Evolutionary conservation across 108 stramenopile species (phyloP), one percentile per base, ranked within the genome.

Genomic region (Fragilaria crotonensis): DNA sequence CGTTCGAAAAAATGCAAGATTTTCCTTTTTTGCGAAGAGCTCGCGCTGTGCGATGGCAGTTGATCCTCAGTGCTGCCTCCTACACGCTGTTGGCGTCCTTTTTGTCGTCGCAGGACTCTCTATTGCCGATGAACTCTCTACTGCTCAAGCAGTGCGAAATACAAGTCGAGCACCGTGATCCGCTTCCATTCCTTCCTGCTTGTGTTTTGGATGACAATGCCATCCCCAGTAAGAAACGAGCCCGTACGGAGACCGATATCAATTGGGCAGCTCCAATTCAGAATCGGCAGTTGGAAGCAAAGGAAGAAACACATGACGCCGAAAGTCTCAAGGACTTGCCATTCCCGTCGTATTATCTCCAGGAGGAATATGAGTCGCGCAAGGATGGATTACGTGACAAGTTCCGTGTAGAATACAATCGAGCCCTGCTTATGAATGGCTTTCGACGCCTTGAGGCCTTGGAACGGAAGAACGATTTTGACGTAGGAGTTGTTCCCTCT

Each of bases 371-470:
- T 51, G 68, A 73, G 14, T 59, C 72, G 26, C 62, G 62, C 48
- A 31, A 48, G 45, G 70, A 64, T 7, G 87, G 77, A 19, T 48
- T 52, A 30, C 14, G 33, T 7, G 81, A 81, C 52, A 79, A 68
- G 31, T 53, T 58, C 32, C 45, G 59, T n/a, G 85, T 93, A 3
- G 84, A 82, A 51, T 93, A 88, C 63, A 93, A 93, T 63, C 78
- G 92, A 27, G 75, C 92, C 18, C 54, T 93, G 41, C 56, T 93
- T 33, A 59, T 85, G 51, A 79, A 88, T 70, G 92, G 92, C 25
- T 93, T 93, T 75, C 86, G 88, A 7, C 67, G 88, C 22, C 67
- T 93, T 54, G 92, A 89, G 75, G 92, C 92, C 2, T 62, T 93
- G 49, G 92, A 93, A 67, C 69, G 80, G 25, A 89, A 89, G 54